A percentile compares a stretch with the other conserved stretches of the same genome.
phyloP scores from a whole-genome alignment of 129 eudicot genomes.

The Silybum marianum region DNA sequence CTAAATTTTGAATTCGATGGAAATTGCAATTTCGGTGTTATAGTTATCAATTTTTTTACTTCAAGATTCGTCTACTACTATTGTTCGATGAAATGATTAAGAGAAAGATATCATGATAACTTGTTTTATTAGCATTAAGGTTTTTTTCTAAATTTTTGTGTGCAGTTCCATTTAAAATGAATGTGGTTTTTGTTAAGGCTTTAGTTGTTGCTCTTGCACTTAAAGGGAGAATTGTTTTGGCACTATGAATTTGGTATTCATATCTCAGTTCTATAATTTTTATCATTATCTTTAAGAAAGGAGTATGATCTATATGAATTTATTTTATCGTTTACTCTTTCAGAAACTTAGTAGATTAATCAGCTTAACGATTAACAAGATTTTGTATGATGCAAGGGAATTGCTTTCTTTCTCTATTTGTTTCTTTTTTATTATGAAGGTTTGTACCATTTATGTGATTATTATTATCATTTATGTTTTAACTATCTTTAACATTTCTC shows the following conservation, averaged over 20 bases:
- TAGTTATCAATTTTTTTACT: background rate
- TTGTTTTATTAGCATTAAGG: background rate
- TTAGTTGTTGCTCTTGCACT: background rate
- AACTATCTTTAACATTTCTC: slow-evolving; percentile 13
- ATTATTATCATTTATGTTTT: background rate
- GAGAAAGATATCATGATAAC: background rate
- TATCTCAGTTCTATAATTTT: background rate
- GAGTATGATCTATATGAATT: background rate
- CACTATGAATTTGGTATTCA: too few relatives aligned
- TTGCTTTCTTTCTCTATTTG: background rate
- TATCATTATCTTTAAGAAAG: background rate
- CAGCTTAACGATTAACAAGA: background rate
- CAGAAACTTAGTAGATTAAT: background rate
- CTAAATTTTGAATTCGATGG: background rate
- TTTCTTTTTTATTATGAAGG: too few relatives aligned
- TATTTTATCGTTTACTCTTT: background rate
- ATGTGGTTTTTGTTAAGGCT: background rate
- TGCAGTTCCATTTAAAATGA: background rate
- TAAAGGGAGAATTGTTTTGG: too few relatives aligned
- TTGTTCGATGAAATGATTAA: slow-evolving; percentile 30
- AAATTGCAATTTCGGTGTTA: background rate
- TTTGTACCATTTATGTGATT: too few relatives aligned
- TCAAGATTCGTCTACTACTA: slow-evolving; percentile 7
- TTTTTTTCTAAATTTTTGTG: background rate
- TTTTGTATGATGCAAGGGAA: background rate